Percentiles rank a stretch among this genome's conserved stretches.
phyloP scores from a whole-genome alignment of 2,329 filamentous ascomycete species.

The Claviceps pusilla region DNA sequence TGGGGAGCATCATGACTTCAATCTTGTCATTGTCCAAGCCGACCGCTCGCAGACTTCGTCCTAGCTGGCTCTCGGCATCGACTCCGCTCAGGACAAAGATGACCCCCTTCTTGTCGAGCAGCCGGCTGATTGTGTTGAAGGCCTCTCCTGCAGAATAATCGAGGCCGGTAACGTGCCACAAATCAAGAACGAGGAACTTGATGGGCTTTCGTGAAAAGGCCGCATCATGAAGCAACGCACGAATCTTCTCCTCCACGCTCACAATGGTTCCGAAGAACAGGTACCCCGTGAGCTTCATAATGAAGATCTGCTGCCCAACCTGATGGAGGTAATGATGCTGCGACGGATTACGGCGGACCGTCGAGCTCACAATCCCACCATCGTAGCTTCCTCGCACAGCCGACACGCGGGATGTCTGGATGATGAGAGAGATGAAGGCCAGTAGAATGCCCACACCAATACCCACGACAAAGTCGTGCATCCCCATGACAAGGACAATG shows the following conservation, averaged over 20 bases:
- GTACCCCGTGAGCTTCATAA: constrained; percentile 84
- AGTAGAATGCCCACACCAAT: constrained; percentile 85
- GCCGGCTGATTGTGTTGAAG: constrained; percentile 79
- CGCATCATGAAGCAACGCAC: constrained; percentile 67
- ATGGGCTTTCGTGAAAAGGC: constrained; percentile 66
- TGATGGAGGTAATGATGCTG: constrained; percentile 77
- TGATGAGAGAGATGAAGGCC: constrained; percentile 78
- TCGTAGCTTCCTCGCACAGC: constrained; percentile 84
- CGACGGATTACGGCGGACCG: constrained; percentile 76
- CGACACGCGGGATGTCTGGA: constrained; percentile 80
- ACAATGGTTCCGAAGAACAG: constrained; percentile 99
- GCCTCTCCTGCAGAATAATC: constrained; percentile 95
- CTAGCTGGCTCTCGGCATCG: constrained; percentile 58
- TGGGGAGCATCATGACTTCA: constrained; percentile 66
- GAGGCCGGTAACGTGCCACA: constrained; percentile 77
- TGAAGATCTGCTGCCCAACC: constrained; percentile 74
- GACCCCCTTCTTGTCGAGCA: constrained; percentile 64
- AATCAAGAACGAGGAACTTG: constrained; percentile 76
- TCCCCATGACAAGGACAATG: constrained; percentile 90
- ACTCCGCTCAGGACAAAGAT: constrained; percentile 73
- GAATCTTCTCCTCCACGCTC: constrained; percentile 78
- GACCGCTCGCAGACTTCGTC: constrained; percentile 65
- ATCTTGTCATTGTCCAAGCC: constrained; percentile 62
- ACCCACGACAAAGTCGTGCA: constrained; percentile 90
- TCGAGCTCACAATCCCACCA: constrained; percentile 78